These are phyloP conservation scores for Cladochytrium replicatum DNA, from an alignment of 192 early-diverging fungal species.

Conservation along the genomic window DNA sequence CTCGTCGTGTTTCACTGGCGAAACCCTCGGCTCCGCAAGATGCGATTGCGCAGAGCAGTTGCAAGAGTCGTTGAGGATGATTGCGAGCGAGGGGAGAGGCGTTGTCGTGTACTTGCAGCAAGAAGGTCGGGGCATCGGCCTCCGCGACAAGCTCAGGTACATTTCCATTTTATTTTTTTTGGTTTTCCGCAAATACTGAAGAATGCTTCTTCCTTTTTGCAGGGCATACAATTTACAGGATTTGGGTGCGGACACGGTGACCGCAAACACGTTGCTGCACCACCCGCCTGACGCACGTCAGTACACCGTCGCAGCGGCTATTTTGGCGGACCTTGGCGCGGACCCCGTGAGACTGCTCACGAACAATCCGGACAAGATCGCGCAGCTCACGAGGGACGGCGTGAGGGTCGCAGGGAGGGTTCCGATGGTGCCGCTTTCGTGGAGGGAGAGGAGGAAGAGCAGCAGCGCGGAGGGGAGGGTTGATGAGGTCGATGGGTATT, in stretches of 20 bases:
- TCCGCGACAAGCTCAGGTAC: conserved; percentile 83
- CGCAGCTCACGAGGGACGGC: conserved; percentile 58
- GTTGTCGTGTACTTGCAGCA: conserved; percentile 93
- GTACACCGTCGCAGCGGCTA: conserved; percentile 81
- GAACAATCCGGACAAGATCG: conserved; percentile 93
- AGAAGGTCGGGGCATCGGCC: conserved; percentile 91
- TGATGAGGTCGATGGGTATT: conserved; percentile 80
- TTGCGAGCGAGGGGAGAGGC: conserved; percentile 74
- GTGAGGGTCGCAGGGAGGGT: conserved; percentile 73
- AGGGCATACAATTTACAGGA: conserved; percentile 97
- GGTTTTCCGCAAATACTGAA: too few relatives aligned
- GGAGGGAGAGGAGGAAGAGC: conserved; percentile 36
- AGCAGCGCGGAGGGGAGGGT: conserved; percentile 16
- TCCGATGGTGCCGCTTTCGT: conserved; percentile 87
- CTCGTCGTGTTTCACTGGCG: conserved; percentile 95
- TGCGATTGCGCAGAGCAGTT: conserved; percentile 92
- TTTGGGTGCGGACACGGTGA: conserved; percentile 86
- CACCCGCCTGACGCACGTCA: conserved; percentile 88
- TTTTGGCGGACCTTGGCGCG: conserved; percentile 73
- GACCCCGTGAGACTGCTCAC: conserved; percentile 72
- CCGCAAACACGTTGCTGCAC: conserved; percentile 80
- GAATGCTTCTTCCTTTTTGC: too few relatives aligned
- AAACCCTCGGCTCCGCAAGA: conserved; percentile 77
- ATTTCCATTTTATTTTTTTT: too few relatives aligned
- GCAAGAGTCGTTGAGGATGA: conserved; percentile 80